Percentiles rank a stretch among this genome's conserved stretches.
Evolutionary conservation across 495 filamentous ascomycete species (phyloP).

Genomic region (Penicillium ucsense): DNA sequence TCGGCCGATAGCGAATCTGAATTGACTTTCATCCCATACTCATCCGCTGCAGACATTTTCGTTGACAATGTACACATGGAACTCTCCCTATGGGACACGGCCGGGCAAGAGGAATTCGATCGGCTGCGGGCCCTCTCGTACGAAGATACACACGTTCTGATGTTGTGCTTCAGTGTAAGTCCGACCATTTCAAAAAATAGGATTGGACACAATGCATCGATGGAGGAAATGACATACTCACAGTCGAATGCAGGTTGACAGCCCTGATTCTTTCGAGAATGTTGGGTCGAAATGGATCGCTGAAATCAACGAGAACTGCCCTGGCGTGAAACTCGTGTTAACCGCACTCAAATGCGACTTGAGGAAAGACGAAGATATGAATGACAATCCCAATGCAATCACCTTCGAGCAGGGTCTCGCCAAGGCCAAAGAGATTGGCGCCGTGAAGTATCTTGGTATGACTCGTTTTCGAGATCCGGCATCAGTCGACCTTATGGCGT

Average conservation of each 20-base stretch:
- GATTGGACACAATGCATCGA: too few species aligned
- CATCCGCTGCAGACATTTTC: slow-evolving; percentile 67
- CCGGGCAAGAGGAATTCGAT: slow-evolving; percentile 98
- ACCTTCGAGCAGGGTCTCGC: slow-evolving; percentile 87
- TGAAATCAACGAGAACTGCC: slow-evolving; percentile 96
- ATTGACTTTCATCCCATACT: not conserved
- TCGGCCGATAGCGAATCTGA: slow-evolving; percentile 5
- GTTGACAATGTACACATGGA: slow-evolving; percentile 96
- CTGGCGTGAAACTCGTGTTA: slow-evolving; percentile 86
- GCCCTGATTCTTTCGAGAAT: slow-evolving; percentile 92
- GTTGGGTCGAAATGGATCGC: slow-evolving; percentile 96
- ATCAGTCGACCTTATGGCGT: too few species aligned
- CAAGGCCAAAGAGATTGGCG: slow-evolving; percentile 79
- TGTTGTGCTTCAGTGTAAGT: slow-evolving; percentile 87
- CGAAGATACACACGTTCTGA: slow-evolving; percentile 94
- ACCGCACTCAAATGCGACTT: slow-evolving; percentile 96
- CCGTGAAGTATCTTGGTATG: slow-evolving; percentile 80
- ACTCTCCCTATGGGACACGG: slow-evolving; percentile 95
- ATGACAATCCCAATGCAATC: slow-evolving; percentile 59
- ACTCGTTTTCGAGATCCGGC: too few species aligned
- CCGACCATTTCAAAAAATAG: not conserved
- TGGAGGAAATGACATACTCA: slow-evolving; percentile 2
- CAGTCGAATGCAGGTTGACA: slow-evolving; percentile 56
- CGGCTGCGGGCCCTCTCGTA: slow-evolving; percentile 90
- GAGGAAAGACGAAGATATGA: slow-evolving; percentile 56